phyloP scores from a whole-genome alignment of 1,139 yeast species.

The Pichia sp. region DNA sequence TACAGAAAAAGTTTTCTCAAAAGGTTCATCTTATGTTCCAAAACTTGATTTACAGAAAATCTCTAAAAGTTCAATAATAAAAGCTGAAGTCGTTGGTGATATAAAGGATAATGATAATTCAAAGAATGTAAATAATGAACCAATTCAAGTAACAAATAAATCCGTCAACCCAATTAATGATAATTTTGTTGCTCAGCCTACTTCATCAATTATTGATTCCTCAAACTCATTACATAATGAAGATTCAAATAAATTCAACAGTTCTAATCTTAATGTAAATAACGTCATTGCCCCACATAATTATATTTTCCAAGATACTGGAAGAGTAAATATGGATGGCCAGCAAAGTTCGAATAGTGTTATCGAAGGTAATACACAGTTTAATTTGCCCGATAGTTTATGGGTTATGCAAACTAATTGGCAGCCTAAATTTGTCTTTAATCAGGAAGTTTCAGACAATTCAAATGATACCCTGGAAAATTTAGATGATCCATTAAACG shows the following conservation, averaged over 20 bases:
- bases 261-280: neutral
- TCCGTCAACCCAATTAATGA: neutral
- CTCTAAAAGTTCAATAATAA: neutral
- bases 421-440: conserved; percentile 20
- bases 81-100: too few species aligned
- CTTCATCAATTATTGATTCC: too few species aligned
- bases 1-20: conserved; percentile 32
- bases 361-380: neutral
- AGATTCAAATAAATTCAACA: too few species aligned
- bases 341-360: too few species aligned
- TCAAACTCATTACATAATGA: too few species aligned
- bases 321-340: neutral
- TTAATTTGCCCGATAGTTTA: conserved; percentile 15
- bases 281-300: neutral
- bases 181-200: neutral
- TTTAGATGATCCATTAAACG: neutral
- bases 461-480: neutral
- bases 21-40: conserved; percentile 25
- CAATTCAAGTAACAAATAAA: neutral
- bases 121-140: neutral
- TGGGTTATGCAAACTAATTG: conserved; percentile 23
- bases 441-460: neutral
- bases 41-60: conserved; percentile 15
- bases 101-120: neutral
- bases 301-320: neutral